phyloP scores from a whole-genome alignment of 768 basidiomycete genomes.

The Holtermannia corniformis region DNA sequence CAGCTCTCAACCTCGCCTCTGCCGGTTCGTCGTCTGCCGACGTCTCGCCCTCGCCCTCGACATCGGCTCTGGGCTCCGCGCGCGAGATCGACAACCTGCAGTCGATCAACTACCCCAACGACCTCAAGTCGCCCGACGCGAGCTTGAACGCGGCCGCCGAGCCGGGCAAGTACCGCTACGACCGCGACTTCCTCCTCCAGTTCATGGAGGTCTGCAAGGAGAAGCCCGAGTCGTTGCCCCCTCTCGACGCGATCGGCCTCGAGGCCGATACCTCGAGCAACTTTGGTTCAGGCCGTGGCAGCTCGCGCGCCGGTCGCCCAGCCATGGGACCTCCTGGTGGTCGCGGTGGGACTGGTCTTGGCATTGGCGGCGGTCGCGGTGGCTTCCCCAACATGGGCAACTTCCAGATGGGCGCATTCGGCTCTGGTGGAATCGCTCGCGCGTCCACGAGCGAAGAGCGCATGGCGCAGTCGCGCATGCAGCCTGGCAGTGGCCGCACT shows the following conservation, averaged over 20 bases:
- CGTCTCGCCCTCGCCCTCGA: conserved; percentile 22
- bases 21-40: conserved; percentile 18
- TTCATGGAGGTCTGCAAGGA: conserved; percentile 93
- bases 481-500: conserved; percentile 22
- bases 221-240: conserved; percentile 81
- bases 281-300: conserved; percentile 42
- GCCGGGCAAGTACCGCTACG: conserved; percentile 92
- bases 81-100: conserved; percentile 74
- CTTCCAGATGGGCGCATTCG: conserved; percentile 32
- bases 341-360: conserved; percentile 49
- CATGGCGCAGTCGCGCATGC: conserved; percentile 17
- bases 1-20: conserved; percentile 19
- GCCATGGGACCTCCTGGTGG: conserved; percentile 15
- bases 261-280: conserved; percentile 58
- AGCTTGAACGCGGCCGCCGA: conserved; percentile 76
- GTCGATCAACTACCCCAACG: conserved; percentile 68
- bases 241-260: conserved; percentile 82
- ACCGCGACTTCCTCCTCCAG: conserved; percentile 93
- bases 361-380: conserved; percentile 42
- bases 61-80: conserved; percentile 58
- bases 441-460: conserved; percentile 29
- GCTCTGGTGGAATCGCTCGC: conserved; percentile 10
- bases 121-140: conserved; percentile 66
- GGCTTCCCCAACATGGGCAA: conserved; percentile 22
- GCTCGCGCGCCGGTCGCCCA: conserved; percentile 50